These are phyloP conservation scores for Alternaria sp. DNA, from an alignment of 2,329 filamentous ascomycete genomes.

Conservation along the genomic window DNA sequence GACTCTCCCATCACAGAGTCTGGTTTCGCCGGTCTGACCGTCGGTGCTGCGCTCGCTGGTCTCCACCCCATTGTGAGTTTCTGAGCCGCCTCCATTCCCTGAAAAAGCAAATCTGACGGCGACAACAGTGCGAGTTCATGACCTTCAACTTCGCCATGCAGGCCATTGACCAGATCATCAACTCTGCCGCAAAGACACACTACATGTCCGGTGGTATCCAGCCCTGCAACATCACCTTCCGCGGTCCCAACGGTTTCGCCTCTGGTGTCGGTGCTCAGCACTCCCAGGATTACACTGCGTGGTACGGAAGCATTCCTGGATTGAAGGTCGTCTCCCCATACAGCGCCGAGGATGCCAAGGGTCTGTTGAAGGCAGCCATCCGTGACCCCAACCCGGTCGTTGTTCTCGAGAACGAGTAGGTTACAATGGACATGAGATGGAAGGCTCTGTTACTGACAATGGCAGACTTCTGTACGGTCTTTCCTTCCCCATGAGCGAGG, in stretches of 20 bases:
- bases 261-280: slow-evolving; percentile 96
- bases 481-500: slow-evolving; percentile 96
- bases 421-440: not conserved
- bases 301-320: slow-evolving; percentile 98
- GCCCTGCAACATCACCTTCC: slow-evolving; percentile 99
- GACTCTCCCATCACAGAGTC: slow-evolving; percentile 98
- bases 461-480: slow-evolving; percentile 84
- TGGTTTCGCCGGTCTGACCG: slow-evolving; percentile 91
- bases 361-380: slow-evolving; percentile 96
- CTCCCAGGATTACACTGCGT: slow-evolving; percentile 98
- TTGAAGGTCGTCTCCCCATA: slow-evolving; percentile 97
- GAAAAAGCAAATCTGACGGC: slow-evolving; percentile 25
- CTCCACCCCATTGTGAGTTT: slow-evolving; percentile 86
- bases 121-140: slow-evolving; percentile 93
- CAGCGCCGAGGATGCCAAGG: slow-evolving; percentile 98
- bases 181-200: slow-evolving; percentile 98
- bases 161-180: slow-evolving; percentile 99
- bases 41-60: slow-evolving; percentile 93
- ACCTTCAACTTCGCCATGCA: slow-evolving; percentile 99
- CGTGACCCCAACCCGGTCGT: slow-evolving; percentile 97
- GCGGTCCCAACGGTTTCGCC: slow-evolving; percentile 97
- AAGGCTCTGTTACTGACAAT: slow-evolving; percentile 18
- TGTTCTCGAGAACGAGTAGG: slow-evolving; percentile 64
- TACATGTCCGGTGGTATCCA: slow-evolving; percentile 99
- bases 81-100: not conserved